These are phyloP conservation scores for Phaffomyces opuntiae DNA, from an alignment of 805 yeast species.

Conservation along the genomic window DNA sequence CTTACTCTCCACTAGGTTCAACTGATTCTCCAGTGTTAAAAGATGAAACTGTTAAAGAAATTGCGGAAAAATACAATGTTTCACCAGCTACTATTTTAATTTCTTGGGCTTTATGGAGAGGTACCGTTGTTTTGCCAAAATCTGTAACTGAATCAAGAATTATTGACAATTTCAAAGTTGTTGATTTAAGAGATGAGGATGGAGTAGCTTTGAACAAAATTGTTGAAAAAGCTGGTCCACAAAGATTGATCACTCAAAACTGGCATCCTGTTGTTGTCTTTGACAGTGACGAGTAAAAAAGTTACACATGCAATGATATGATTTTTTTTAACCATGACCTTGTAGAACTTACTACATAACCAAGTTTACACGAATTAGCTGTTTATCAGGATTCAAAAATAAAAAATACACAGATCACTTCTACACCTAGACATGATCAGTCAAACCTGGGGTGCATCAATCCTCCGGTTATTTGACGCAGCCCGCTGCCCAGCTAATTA, in stretches of 20 bases:
- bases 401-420: too few relatives aligned
- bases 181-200: conserved; percentile 30
- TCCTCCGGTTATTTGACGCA: too few relatives aligned
- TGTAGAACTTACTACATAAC: too few relatives aligned
- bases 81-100: conserved; percentile 45
- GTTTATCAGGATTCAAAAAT: too few relatives aligned
- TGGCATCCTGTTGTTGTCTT: conserved; percentile 30
- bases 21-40: conserved; percentile 14
- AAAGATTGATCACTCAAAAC: conserved; percentile 21
- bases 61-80: conserved; percentile 38
- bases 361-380: too few relatives aligned
- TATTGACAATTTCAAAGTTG: conserved; percentile 25
- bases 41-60: conserved; percentile 33
- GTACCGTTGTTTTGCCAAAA: conserved; percentile 47
- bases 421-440: too few relatives aligned
- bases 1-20: conserved; percentile 17
- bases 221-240: conserved; percentile 23
- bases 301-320: background rate
- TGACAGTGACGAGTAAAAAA: conserved; percentile 11
- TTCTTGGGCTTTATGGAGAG: conserved; percentile 57
- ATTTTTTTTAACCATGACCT: too few relatives aligned
- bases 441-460: too few relatives aligned
- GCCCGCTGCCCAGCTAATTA: too few relatives aligned
- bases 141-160: conserved; percentile 40
- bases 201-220: conserved; percentile 23